Evolutionary conservation across 202 grass and related monocot genomes (phyloP).

Genomic region (Digitaria exilis): DNA sequence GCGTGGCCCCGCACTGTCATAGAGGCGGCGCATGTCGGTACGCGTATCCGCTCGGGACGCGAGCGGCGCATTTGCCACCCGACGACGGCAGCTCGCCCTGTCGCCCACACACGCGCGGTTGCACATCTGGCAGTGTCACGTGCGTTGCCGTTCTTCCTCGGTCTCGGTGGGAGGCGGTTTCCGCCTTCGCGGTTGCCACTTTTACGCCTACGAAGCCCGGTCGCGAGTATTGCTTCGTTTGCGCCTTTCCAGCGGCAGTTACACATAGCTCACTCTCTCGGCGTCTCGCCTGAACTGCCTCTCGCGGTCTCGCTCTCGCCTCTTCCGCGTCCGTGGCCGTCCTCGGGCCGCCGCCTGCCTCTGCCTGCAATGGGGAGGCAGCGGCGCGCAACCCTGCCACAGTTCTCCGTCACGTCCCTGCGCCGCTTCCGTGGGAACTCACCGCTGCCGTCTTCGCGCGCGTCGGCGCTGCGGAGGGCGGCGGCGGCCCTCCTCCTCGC

Average conservation of each 20-base stretch:
- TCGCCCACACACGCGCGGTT: slow-evolving; percentile 6
- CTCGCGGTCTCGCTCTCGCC: too few relatives aligned
- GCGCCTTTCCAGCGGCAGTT: slow-evolving; percentile 25
- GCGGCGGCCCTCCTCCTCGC: slow-evolving; percentile 41
- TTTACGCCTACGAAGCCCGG: background rate
- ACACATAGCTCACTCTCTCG: background rate
- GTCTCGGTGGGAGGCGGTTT: background rate
- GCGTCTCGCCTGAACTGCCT: background rate
- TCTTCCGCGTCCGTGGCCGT: background rate
- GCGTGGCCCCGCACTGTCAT: slow-evolving; percentile 19
- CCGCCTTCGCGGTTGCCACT: background rate
- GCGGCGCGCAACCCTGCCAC: background rate
- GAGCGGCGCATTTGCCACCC: background rate
- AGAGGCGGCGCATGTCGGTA: background rate
- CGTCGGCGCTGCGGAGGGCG: slow-evolving; percentile 2
- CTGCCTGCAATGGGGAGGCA: slow-evolving; percentile 37
- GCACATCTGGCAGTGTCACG: slow-evolving; percentile 33
- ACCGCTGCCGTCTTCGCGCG: background rate
- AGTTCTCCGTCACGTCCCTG: background rate
- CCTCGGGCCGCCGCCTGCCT: background rate
- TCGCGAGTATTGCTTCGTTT: rapidly evolving
- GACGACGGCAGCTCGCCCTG: background rate
- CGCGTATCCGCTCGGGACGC: background rate
- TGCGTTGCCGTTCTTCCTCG: background rate
- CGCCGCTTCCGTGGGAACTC: background rate